These are phyloP conservation scores for Penicillium chermesinum DNA, from an alignment of 495 filamentous ascomycete genomes.

Conservation along the genomic window DNA sequence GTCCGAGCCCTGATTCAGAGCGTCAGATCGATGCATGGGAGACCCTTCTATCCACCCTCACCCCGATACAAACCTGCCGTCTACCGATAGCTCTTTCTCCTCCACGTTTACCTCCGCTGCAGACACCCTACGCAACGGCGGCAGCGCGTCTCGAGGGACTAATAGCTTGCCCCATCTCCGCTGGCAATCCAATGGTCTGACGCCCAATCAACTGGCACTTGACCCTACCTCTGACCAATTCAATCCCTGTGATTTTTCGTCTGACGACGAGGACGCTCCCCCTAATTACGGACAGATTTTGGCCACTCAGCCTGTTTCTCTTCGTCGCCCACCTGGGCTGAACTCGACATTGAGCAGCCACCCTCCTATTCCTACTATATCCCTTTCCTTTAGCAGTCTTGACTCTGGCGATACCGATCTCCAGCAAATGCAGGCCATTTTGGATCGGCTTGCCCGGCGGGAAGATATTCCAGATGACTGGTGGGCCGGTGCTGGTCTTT, in stretches of 20 bases:
- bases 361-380: conserved; percentile 36
- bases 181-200: too few species aligned
- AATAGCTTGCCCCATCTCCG: too few species aligned
- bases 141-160: conserved; percentile 32
- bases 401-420: conserved; percentile 39
- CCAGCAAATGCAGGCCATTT: conserved; percentile 61
- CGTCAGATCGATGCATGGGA: conserved; percentile 63
- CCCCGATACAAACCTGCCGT: conserved; percentile 78
- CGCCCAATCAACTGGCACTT: conserved; percentile 28
- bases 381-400: conserved; percentile 30
- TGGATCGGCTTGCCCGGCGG: conserved; percentile 58
- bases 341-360: conserved; percentile 36
- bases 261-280: conserved; percentile 27
- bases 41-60: conserved; percentile 70
- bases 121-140: conserved; percentile 17
- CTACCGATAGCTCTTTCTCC: conserved; percentile 72
- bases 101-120: conserved; percentile 53
- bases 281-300: conserved; percentile 9
- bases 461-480: conserved; percentile 71
- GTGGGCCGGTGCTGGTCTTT: conserved; percentile 70
- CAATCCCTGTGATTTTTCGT: conserved; percentile 41
- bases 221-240: conserved; percentile 39
- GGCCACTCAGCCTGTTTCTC: conserved; percentile 11
- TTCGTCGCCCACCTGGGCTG: conserved; percentile 25
- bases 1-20: conserved; percentile 66